Percentiles rank a stretch among this genome's conserved stretches.
These are phyloP conservation scores for Carnegiea gigantea DNA, from an alignment of 179 eudicot genomes.

Conservation along the genomic window DNA sequence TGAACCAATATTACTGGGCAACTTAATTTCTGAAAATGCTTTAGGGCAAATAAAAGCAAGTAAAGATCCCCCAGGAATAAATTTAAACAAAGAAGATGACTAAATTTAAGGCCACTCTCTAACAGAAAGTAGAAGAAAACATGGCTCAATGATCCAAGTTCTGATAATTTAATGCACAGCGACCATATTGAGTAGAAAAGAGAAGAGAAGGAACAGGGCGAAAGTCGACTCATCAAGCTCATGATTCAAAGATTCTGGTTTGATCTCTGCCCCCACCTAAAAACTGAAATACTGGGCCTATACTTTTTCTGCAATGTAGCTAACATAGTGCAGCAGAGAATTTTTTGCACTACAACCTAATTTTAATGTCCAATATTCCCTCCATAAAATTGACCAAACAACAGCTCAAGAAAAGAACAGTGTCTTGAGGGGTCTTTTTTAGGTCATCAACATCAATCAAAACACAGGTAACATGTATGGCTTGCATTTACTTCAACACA, in stretches of 20 bases:
- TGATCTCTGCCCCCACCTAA: neutral
- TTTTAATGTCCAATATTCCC: neutral
- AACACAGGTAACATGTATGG: neutral
- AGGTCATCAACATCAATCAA: neutral
- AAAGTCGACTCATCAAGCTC: neutral
- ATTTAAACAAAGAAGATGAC: neutral
- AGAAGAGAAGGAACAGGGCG: neutral
- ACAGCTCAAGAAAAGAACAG: neutral
- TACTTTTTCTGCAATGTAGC: neutral
- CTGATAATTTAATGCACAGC: neutral
- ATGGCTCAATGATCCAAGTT: neutral
- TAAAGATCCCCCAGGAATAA: conserved; percentile 1
- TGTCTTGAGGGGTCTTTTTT: too few relatives aligned
- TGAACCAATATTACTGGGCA: neutral
- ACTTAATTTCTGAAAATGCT: neutral
- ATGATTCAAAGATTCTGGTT: neutral
- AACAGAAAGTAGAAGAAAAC: neutral
- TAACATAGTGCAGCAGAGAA: neutral
- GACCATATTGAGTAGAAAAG: neutral
- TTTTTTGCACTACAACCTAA: neutral
- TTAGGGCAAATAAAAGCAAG: too few relatives aligned
- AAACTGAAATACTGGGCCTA: neutral
- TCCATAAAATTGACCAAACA: too few relatives aligned
- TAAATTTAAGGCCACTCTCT: neutral
- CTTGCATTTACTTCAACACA: neutral